Conservation (phyloP, 2,329 filamentous ascomycete species). For the Talaromyces pinophilus region DNA sequence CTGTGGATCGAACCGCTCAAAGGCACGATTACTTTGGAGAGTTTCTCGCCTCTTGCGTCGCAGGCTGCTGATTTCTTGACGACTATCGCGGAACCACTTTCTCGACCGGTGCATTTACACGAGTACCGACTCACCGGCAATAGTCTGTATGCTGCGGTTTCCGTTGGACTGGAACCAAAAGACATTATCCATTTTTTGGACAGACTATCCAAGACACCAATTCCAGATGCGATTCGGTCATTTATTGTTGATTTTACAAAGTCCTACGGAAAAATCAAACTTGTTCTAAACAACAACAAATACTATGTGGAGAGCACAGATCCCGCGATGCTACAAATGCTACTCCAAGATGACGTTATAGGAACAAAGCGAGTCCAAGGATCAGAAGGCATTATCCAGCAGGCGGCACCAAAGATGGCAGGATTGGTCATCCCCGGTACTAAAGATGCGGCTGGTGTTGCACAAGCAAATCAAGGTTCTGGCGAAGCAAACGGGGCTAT, state of each 20-base stretch:
- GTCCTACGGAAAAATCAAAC: conserved; percentile 92
- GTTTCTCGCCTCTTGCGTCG: conserved; percentile 82
- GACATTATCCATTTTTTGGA: conserved; percentile 91
- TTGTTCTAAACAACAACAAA: conserved; percentile 90
- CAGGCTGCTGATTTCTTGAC: conserved; percentile 93
- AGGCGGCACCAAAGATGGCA: conserved; percentile 80
- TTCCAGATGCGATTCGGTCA: conserved; percentile 75
- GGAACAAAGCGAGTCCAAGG: conserved; percentile 75
- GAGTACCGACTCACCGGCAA: conserved; percentile 91
- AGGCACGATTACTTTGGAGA: conserved; percentile 88
- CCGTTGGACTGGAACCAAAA: conserved; percentile 82
- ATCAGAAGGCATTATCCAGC: conserved; percentile 71
- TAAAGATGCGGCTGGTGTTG: conserved; percentile 84
- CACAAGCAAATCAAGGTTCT: conserved; percentile 62
- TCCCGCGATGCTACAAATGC: conserved; percentile 77
- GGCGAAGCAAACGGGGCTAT: conserved; percentile 37
- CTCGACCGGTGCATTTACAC: conserved; percentile 85
- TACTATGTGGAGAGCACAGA: conserved; percentile 94
- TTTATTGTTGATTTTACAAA: conserved; percentile 83
- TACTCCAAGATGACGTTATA: conserved; percentile 83
- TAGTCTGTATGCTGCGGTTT: conserved; percentile 92
- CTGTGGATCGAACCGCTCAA: conserved; percentile 90
- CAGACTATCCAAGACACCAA: conserved; percentile 80
- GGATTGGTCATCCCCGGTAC: conserved; percentile 92
- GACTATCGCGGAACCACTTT: conserved; percentile 90